These are phyloP conservation scores for Exserohilum rostratum DNA, from an alignment of 2,329 filamentous ascomycete species.

Conservation along the genomic window DNA sequence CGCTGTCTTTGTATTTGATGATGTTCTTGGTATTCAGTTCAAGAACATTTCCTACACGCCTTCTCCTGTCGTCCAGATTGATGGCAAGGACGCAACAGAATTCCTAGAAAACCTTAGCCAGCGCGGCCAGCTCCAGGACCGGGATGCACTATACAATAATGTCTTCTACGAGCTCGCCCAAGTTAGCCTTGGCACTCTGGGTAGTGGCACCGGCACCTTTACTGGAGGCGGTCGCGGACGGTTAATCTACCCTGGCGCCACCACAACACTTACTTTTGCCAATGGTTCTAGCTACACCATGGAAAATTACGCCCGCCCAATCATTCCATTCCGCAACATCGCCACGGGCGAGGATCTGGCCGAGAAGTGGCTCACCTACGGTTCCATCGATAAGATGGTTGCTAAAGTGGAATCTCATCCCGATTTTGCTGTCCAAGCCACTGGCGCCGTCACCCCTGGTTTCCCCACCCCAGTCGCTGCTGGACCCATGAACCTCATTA, in stretches of 20 bases:
- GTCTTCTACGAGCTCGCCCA: conserved; percentile 56
- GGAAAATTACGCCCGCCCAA: conserved; percentile 52
- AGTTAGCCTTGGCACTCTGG: conserved; percentile 49
- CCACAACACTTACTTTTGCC: conserved; percentile 53
- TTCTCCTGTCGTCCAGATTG: conserved; percentile 61
- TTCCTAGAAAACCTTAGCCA: conserved; percentile 57
- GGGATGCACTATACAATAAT: conserved; percentile 63
- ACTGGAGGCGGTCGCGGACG: conserved; percentile 52
- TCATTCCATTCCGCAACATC: conserved; percentile 49
- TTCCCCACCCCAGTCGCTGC: conserved; percentile 52
- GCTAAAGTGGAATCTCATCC: not conserved
- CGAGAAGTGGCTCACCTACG: conserved; percentile 44
- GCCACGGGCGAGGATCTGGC: conserved; percentile 51
- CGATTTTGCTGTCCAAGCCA: conserved; percentile 9
- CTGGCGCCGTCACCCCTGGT: conserved; percentile 43
- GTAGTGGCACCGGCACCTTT: conserved; percentile 53
- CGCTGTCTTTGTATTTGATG: conserved; percentile 60
- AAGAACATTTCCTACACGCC: conserved; percentile 54
- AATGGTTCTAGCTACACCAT: conserved; percentile 51
- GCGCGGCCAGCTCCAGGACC: conserved; percentile 59
- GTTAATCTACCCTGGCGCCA: conserved; percentile 51
- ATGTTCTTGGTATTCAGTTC: conserved; percentile 53
- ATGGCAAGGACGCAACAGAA: conserved; percentile 58
- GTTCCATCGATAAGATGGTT: conserved; percentile 8
- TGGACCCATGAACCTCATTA: conserved; percentile 50